These are phyloP conservation scores for Calonectria leucothoes DNA, from an alignment of 2,329 filamentous ascomycete species.

Conservation along the genomic window DNA sequence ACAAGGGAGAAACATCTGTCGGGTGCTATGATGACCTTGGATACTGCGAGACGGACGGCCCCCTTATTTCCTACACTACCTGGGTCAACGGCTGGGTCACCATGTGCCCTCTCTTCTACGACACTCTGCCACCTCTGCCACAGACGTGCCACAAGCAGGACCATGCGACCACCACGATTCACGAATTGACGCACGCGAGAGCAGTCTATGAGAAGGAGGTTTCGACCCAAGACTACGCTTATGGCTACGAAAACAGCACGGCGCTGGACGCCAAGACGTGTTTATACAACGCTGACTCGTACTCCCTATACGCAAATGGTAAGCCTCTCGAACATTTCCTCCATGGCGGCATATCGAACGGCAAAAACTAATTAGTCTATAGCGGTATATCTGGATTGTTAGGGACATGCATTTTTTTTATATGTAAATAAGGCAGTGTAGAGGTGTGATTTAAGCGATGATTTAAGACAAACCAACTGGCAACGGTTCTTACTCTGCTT, in stretches of 20 bases:
- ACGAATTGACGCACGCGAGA: constrained; percentile 36
- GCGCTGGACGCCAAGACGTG: constrained; percentile 22
- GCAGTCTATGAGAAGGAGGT: constrained; percentile 28
- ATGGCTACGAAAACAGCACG: constrained; percentile 35
- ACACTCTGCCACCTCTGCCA: constrained; percentile 18
- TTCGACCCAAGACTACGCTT: constrained; percentile 30
- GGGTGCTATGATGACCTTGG: constrained; percentile 11
- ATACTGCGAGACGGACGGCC: constrained; percentile 26
- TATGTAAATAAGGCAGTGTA: background rate
- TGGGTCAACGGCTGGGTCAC: constrained; percentile 35
- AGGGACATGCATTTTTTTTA: background rate
- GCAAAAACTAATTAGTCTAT: background rate
- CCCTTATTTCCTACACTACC: constrained; percentile 32
- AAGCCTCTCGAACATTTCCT: background rate
- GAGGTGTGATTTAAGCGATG: background rate
- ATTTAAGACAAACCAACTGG: background rate
- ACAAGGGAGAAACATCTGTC: constrained; percentile 21
- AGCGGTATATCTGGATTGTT: background rate
- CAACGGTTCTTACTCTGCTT: background rate
- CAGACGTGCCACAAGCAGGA: constrained; percentile 34
- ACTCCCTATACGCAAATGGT: constrained; percentile 35
- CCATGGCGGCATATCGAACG: background rate
- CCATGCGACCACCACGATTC: constrained; percentile 32
- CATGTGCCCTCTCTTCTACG: constrained; percentile 33
- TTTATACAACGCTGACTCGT: constrained; percentile 34